Percentiles rank a stretch among this genome's conserved stretches.
Evolutionary conservation across 208 protist genomes (phyloP).

Genomic region (Porcisia hertigi): DNA sequence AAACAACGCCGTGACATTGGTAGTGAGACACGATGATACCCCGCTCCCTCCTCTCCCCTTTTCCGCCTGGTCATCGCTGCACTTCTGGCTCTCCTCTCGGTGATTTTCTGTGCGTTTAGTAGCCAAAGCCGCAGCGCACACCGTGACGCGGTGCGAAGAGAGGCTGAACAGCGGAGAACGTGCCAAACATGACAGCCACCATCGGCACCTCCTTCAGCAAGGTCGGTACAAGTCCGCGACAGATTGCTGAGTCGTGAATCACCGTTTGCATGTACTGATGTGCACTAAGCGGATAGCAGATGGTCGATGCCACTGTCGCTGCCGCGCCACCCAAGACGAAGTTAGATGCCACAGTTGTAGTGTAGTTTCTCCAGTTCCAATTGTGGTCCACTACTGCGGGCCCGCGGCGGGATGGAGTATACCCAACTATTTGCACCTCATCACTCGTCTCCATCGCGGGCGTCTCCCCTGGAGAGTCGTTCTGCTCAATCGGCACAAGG

Average conservation of each 20-base stretch:
- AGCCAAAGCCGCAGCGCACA: conserved; percentile 84
- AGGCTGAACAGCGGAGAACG: conserved; percentile 80
- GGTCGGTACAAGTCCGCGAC: conserved; percentile 75
- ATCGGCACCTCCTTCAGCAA: conserved; percentile 89
- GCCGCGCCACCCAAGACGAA: conserved; percentile 74
- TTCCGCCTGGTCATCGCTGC: neutral
- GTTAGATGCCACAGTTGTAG: conserved; percentile 55
- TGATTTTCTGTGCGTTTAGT: conserved; percentile 34
- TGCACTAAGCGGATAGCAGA: conserved; percentile 87
- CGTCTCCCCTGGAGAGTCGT: conserved; percentile 14
- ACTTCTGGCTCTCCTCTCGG: too few species aligned
- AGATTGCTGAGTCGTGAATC: conserved; percentile 90
- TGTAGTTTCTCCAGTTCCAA: conserved; percentile 67
- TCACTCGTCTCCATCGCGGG: conserved; percentile 10
- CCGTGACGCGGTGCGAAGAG: conserved; percentile 81
- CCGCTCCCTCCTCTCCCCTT: neutral
- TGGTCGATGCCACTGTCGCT: conserved; percentile 78
- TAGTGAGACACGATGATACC: too few species aligned
- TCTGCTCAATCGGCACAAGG: conserved; percentile 38
- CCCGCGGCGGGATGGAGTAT: neutral
- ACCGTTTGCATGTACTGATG: conserved; percentile 90
- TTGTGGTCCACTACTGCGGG: conserved; percentile 37
- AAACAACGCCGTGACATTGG: too few species aligned
- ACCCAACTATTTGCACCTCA: conserved; percentile 16
- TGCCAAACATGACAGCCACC: conserved; percentile 82